These are phyloP conservation scores for Kwoniella sp. DNA, from an alignment of 768 basidiomycete species.

Conservation along the genomic window DNA sequence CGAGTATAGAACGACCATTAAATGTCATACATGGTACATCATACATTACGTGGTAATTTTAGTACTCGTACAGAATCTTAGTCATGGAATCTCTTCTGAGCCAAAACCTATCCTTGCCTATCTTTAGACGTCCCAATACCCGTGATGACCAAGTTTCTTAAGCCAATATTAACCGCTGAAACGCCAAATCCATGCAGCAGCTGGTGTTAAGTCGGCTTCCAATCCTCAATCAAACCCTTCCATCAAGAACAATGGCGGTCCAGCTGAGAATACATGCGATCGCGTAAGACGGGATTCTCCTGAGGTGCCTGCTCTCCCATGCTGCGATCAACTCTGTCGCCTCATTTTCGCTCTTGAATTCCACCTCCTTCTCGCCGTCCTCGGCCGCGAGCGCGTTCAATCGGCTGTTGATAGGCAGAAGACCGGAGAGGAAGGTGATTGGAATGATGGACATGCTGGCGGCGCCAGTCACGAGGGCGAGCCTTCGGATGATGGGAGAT, in stretches of 20 bases:
- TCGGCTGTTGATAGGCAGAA: conserved; percentile 13
- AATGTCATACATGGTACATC: no score
- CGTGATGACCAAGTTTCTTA: no score
- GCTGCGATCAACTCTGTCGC: not conserved
- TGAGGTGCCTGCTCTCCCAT: conserved; percentile 8
- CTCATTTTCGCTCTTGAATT: conserved; percentile 5
- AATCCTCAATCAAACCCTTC: conserved; percentile 6
- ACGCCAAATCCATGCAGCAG: no score
- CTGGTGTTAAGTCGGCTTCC: no score
- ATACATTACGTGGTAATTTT: no score
- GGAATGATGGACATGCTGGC: conserved; percentile 4
- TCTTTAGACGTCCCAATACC: no score
- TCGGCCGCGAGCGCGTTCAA: not conserved
- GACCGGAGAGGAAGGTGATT: conserved; percentile 1
- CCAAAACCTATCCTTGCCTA: no score
- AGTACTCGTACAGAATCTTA: no score
- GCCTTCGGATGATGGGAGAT: conserved; percentile 3
- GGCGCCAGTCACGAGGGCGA: conserved; percentile 8
- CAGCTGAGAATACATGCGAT: conserved; percentile 3
- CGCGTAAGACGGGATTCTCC: conserved; percentile 2
- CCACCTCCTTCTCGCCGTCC: not conserved
- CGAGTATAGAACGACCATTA: no score
- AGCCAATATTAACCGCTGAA: no score
- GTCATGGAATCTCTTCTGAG: no score
- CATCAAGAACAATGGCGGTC: conserved; percentile 12